Conservation (phyloP, 2,329 filamentous ascomycete species). For the Chaetomium sp. region DNA sequence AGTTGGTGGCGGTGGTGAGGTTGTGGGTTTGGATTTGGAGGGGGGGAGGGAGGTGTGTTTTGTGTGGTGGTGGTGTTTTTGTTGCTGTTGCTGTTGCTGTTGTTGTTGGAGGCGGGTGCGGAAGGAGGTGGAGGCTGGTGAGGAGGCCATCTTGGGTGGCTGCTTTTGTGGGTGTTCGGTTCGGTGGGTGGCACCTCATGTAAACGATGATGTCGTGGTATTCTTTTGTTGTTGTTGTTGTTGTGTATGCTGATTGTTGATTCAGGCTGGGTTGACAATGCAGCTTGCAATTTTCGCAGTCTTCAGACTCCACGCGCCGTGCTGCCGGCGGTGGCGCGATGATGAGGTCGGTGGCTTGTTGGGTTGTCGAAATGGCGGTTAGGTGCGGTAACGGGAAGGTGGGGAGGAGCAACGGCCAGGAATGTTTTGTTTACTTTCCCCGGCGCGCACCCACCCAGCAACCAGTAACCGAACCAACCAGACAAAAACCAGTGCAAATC, state of each 20-base stretch:
- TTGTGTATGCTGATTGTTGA: neutral
- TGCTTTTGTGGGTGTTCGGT: neutral
- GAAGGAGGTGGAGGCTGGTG: slow-evolving; percentile 19
- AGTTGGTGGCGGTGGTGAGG: neutral
- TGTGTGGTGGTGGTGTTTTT: neutral
- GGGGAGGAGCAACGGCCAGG: neutral
- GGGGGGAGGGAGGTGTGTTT: neutral
- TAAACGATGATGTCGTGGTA: neutral
- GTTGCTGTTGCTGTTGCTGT: neutral
- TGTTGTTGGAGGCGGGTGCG: slow-evolving; percentile 18
- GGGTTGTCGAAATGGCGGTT: neutral
- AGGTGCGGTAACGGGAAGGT: neutral
- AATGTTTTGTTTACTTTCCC: slow-evolving; percentile 1
- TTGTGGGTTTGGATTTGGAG: slow-evolving; percentile 12
- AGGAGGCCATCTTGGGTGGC: neutral
- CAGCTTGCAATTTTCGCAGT: neutral
- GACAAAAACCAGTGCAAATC: neutral
- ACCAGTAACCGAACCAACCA: neutral
- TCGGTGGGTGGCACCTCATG: neutral
- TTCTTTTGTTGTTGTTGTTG: neutral
- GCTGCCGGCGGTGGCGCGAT: neutral
- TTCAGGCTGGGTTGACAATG: neutral
- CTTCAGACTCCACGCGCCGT: neutral
- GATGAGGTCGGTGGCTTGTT: neutral
- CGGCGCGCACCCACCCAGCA: neutral